phyloP scores from a whole-genome alignment of 2,329 filamentous ascomycete genomes.

The Eurotiales sp. region DNA sequence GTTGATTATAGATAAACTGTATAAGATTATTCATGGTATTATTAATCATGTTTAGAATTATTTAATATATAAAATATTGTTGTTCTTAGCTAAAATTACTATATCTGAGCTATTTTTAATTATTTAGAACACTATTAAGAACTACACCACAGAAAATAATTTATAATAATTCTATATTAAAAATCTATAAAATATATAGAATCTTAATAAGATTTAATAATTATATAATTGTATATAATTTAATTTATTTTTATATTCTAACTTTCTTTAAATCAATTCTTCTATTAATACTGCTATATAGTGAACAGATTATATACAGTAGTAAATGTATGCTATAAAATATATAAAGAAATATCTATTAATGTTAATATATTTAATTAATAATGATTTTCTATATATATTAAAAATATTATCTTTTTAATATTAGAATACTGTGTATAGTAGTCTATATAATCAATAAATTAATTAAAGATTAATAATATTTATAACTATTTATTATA shows the following conservation, averaged over 20 bases:
- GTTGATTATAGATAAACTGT: too few relatives aligned
- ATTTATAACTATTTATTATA: not conserved
- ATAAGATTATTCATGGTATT: too few relatives aligned
- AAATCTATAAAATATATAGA: not conserved
- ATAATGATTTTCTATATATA: not conserved
- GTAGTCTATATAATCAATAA: not conserved
- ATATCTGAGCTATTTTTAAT: not conserved
- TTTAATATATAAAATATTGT: not conserved
- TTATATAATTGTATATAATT: not conserved
- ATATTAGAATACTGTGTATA: not conserved
- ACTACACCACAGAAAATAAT: not conserved
- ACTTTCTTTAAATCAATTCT: not conserved
- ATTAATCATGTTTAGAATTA: not conserved
- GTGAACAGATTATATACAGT: too few relatives aligned
- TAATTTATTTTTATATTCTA: not conserved
- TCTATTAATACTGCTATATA: too few relatives aligned
- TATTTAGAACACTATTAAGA: not conserved
- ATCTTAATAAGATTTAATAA: not conserved
- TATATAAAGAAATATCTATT: not conserved
- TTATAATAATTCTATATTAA: not conserved
- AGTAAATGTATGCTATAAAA: too few relatives aligned
- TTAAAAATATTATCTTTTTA: not conserved
- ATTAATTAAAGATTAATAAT: not conserved
- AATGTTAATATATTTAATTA: slow-evolving; percentile 1
- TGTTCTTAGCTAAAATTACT: not conserved